A percentile compares a stretch with the other conserved stretches of the same genome.
These are phyloP conservation scores for Wickerhamomyces chaumierensis DNA, from an alignment of 805 yeast genomes.

Conservation along the genomic window DNA sequence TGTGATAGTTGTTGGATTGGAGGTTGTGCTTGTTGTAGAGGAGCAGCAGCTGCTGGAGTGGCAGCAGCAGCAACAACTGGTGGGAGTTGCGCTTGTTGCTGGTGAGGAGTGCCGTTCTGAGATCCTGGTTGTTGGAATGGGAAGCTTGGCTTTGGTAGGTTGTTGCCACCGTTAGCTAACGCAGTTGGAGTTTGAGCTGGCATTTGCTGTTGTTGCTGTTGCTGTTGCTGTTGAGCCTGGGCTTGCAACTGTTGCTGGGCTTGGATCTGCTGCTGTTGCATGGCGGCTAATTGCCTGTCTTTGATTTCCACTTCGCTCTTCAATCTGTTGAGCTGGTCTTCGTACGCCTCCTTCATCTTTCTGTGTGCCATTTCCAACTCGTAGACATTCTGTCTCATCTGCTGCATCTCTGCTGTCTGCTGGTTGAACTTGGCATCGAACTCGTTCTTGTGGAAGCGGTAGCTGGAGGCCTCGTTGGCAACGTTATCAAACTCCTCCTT, in stretches of 20 bases:
- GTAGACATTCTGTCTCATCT: conserved; percentile 85
- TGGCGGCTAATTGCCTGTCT: conserved; percentile 42
- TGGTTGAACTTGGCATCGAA: conserved; percentile 82
- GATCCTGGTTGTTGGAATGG: conserved; percentile 9
- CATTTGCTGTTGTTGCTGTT: conserved; percentile 6
- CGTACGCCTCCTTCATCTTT: conserved; percentile 91
- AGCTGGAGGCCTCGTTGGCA: conserved; percentile 73
- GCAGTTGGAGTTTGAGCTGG: conserved; percentile 16
- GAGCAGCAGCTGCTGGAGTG: conserved; percentile 20
- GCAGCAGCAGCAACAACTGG: conserved; percentile 23
- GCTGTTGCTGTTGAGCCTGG: conserved; percentile 18
- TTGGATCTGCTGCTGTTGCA: conserved; percentile 33
- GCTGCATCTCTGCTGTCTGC: conserved; percentile 88
- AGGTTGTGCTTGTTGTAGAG: conserved; percentile 16
- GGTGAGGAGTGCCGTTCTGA: conserved; percentile 20
- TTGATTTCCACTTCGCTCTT: conserved; percentile 78
- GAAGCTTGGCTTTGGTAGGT: conserved; percentile 15
- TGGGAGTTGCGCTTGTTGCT: conserved; percentile 23
- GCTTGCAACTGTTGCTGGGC: conserved; percentile 29
- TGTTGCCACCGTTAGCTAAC: conserved; percentile 15
- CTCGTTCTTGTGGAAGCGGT: conserved; percentile 85
- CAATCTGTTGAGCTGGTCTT: conserved; percentile 79
- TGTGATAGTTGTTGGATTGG: conserved; percentile 10
- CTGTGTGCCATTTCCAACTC: conserved; percentile 92
- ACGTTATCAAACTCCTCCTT: conserved; percentile 84